Evolutionary conservation across 83 land plant species (phyloP), one percentile per base, ranked within the genome.

Genomic region (Isoetes engelmannii): DNA sequence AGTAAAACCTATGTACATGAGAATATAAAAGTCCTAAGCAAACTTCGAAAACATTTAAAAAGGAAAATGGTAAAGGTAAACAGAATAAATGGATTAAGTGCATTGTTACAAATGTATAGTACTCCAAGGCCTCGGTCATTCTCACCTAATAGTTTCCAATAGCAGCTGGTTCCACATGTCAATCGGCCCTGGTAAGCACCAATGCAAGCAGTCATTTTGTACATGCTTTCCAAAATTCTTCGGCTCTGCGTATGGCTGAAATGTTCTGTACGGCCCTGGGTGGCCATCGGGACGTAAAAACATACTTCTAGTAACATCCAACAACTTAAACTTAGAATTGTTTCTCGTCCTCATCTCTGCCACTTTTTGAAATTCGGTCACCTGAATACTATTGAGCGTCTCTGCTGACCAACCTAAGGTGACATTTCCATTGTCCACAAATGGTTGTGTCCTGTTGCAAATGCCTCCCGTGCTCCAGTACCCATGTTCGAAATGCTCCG

Each of bases 141-240:
- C 8, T 50, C 10, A 13, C 13, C 57, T 45, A 28, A 83, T 19
- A 79, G 84, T 73, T 48, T 89, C 80, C 85, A 84, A 73, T 7
- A 92, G 58, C 48, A 92, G 68, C 45, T 88, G 88, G 72, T 79
- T 92, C 92, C 97, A 92, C 28, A 77, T 70, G 57, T 92, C 92
- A 46, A 86, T 84, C 5, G 89, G 89, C 47, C 92, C 88, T 0
- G 92, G 90, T 72, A 88, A 74, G 72, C 90, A 92, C 97, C 92
- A 88, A 68, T 92, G 97, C 55, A 92, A 69, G 66, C 90, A 88
- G 69, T 92, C 92, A 65, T 77, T 84, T 58, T 72, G 85, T 5
- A 79, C 75, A 57, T 80, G 63, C 3, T 73, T 74, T 45, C 56
- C 66, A 42, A 72, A n/a, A 45, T 8, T 74, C 15, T 69, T 69